These are phyloP conservation scores for Tylopilus sp. DNA, from an alignment of 1,284 basidiomycete genomes.

Conservation along the genomic window DNA sequence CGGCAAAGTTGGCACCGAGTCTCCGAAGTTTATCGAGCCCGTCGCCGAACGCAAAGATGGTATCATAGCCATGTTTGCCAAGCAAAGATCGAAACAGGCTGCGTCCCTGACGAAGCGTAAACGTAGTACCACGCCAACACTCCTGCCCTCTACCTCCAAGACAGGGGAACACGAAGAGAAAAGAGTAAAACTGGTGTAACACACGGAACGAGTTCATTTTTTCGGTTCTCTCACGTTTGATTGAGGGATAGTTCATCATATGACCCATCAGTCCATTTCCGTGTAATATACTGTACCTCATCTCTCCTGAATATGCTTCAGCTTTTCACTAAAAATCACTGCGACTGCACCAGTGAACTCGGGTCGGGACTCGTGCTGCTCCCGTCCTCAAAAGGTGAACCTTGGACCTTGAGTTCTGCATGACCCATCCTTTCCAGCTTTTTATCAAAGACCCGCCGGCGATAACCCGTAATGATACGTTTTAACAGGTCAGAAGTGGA, in stretches of 20 bases:
- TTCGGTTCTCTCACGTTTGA: background rate
- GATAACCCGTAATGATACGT: constrained; percentile 82
- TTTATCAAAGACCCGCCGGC: constrained; percentile 80
- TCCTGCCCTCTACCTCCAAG: background rate
- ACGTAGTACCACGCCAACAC: constrained; percentile 15
- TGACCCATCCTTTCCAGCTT: constrained; percentile 87
- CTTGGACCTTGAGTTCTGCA: constrained; percentile 61
- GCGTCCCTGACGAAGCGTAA: constrained; percentile 26
- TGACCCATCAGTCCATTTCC: background rate
- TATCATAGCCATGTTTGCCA: constrained; percentile 84
- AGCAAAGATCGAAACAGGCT: constrained; percentile 42
- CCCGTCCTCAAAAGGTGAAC: constrained; percentile 34
- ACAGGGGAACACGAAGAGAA: constrained; percentile 21
- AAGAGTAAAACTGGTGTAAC: constrained; percentile 21
- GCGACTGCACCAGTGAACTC: background rate
- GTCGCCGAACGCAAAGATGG: constrained; percentile 79
- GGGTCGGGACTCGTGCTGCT: constrained; percentile 3
- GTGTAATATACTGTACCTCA: constrained; percentile 20
- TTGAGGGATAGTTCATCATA: background rate
- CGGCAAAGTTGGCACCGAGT: constrained; percentile 85
- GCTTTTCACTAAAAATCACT: background rate
- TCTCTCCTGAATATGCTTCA: background rate
- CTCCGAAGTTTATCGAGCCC: constrained; percentile 79
- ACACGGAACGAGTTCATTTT: background rate
- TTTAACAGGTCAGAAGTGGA: constrained; percentile 92